Evolutionary conservation across 352 stramenopile genomes (phyloP).

Genomic region (Thalassiosira ordinaria): DNA sequence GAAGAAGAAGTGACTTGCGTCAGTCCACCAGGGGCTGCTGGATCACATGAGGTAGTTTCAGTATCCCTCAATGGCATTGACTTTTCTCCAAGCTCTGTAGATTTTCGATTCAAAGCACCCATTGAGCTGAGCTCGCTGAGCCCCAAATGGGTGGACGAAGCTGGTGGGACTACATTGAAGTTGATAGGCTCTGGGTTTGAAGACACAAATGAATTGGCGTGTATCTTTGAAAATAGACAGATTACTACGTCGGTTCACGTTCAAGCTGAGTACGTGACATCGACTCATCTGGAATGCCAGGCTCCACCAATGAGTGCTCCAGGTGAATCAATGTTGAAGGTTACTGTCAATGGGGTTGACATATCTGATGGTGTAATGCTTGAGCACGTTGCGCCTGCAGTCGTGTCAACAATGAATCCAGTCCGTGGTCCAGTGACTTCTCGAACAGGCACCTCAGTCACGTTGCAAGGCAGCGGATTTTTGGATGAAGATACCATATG

Average conservation of each 20-base stretch:
- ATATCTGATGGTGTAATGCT: slow-evolving; percentile 26
- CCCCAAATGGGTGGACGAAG: slow-evolving; percentile 48
- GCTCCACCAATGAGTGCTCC: slow-evolving; percentile 51
- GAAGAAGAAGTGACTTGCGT: slow-evolving; percentile 44
- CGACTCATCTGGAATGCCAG: slow-evolving; percentile 64
- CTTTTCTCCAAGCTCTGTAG: slow-evolving; percentile 32
- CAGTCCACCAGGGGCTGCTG: slow-evolving; percentile 30
- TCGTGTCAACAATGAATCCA: slow-evolving; percentile 42
- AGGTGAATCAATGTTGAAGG: slow-evolving; percentile 56
- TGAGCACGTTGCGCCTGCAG: slow-evolving; percentile 28
- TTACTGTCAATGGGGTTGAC: slow-evolving; percentile 83
- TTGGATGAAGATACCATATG: slow-evolving; percentile 40
- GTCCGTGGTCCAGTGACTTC: slow-evolving; percentile 23
- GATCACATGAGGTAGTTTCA: slow-evolving; percentile 36
- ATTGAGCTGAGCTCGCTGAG: slow-evolving; percentile 43
- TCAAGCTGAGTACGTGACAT: slow-evolving; percentile 60
- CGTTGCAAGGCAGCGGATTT: slow-evolving; percentile 48
- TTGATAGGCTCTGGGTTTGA: slow-evolving; percentile 64
- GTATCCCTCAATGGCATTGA: slow-evolving; percentile 51
- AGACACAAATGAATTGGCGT: slow-evolving; percentile 64
- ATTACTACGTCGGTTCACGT: slow-evolving; percentile 9
- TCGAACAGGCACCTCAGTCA: slow-evolving; percentile 44
- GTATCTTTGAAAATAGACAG: slow-evolving; percentile 61
- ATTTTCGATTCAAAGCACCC: slow-evolving; percentile 44
- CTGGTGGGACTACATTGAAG: slow-evolving; percentile 65